Percentiles rank a stretch among this genome's conserved stretches.
Evolutionary conservation across 2,329 filamentous ascomycete genomes (phyloP).

Genomic region (Diaporthe nobilis): DNA sequence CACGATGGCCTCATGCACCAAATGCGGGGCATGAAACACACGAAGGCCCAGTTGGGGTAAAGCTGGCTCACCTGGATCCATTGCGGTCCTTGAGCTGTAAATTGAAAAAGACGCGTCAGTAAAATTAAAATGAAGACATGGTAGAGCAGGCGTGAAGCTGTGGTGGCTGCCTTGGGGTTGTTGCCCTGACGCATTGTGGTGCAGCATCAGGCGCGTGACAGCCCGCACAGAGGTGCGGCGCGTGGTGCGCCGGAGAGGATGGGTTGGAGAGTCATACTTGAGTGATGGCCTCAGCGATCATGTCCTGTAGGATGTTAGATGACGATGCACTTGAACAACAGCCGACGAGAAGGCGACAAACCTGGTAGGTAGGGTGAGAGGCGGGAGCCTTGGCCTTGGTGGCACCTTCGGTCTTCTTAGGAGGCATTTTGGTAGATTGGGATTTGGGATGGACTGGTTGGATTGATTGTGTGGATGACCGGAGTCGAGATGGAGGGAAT

Average conservation of each 20-base stretch:
- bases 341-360: slow-evolving; percentile 53
- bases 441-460: slow-evolving; percentile 36
- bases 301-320: slow-evolving; percentile 65
- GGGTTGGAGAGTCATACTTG: slow-evolving; percentile 64
- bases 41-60: slow-evolving; percentile 38
- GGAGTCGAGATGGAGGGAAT: slow-evolving; percentile 41
- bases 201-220: slow-evolving; percentile 23
- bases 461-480: slow-evolving; percentile 36
- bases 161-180: slow-evolving; percentile 16
- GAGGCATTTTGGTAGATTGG: slow-evolving; percentile 65
- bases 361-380: slow-evolving; percentile 72
- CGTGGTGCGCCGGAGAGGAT: slow-evolving; percentile 55
- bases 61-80: slow-evolving; percentile 63
- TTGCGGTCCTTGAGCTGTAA: slow-evolving; percentile 74
- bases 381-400: slow-evolving; percentile 64
- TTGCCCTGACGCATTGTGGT: slow-evolving; percentile 2
- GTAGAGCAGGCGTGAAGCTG: neutral
- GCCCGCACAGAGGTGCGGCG: slow-evolving; percentile 39
- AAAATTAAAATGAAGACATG: slow-evolving; percentile 40
- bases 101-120: slow-evolving; percentile 57
- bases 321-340: slow-evolving; percentile 42
- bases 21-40: slow-evolving; percentile 41
- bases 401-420: slow-evolving; percentile 67
- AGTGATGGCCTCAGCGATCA: slow-evolving; percentile 74
- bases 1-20: slow-evolving; percentile 42